Evolutionary conservation across 768 basidiomycete species (phyloP).

Genomic region (Leccinum incarnatum): DNA sequence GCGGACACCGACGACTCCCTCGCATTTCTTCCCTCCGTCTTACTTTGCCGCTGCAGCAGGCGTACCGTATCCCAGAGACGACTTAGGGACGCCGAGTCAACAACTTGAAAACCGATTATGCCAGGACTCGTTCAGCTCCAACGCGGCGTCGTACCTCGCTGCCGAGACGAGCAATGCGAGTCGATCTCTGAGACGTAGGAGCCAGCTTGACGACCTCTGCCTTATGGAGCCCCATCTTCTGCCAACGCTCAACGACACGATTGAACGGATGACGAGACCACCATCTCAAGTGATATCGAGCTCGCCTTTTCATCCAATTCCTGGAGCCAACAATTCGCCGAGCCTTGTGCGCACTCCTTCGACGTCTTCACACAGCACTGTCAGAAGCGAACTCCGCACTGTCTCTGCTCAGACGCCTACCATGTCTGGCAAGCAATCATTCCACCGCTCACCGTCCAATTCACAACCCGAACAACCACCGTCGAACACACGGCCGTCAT

Average conservation of each 20-base stretch:
- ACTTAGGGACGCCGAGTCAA: constrained; percentile 1
- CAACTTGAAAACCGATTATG: background rate
- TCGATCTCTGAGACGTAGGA: constrained; percentile 29
- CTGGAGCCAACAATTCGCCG: constrained; percentile 2
- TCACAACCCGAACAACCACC: constrained; percentile 16
- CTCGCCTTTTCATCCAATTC: constrained; percentile 5
- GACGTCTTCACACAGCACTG: constrained; percentile 17
- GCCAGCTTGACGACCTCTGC: constrained; percentile 51
- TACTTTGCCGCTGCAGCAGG: constrained; percentile 56
- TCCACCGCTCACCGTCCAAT: constrained; percentile 11
- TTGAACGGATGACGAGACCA: constrained; percentile 68
- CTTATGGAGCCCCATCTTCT: constrained; percentile 62
- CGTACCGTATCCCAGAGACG: constrained; percentile 20
- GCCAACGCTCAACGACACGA: constrained; percentile 69
- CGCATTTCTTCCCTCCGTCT: constrained; percentile 51
- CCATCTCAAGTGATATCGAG: constrained; percentile 33
- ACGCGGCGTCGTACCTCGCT: constrained; percentile 6
- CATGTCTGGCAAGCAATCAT: constrained; percentile 3
- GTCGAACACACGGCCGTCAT: constrained; percentile 8
- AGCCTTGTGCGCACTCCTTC: constrained; percentile 18
- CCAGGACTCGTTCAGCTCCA: constrained; percentile 17
- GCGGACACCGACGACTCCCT: constrained; percentile 27
- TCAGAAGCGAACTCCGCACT: background rate
- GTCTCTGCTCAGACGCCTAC: background rate
- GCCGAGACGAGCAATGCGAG: constrained; percentile 1